phyloP scores from a whole-genome alignment of 192 early-diverging fungal species.

The Gonapodya sp. region DNA sequence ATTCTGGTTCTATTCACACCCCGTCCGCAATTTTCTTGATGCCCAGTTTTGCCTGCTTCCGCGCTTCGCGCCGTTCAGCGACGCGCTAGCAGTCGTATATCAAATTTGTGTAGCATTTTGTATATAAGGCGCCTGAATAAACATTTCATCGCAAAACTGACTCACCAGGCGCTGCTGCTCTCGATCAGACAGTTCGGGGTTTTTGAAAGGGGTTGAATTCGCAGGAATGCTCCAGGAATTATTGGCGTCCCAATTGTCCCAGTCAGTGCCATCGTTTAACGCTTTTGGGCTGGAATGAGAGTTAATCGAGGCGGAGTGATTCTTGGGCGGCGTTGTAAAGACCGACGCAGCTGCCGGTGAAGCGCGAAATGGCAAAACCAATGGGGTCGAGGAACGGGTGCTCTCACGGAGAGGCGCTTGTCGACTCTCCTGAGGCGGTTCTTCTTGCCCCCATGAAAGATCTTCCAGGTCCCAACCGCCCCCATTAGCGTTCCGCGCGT shows the following conservation, averaged over 20 bases:
- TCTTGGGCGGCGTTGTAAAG: conserved; percentile 15
- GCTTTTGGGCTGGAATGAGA: neutral
- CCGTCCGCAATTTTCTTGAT: neutral
- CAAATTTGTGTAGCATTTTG: neutral
- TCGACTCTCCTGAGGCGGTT: neutral
- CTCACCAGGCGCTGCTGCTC: neutral
- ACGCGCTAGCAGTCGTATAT: neutral
- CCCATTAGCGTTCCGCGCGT: neutral
- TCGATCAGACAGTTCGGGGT: neutral
- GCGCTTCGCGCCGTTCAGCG: neutral
- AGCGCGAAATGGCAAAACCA: neutral
- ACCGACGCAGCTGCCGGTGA: neutral
- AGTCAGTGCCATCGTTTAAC: neutral
- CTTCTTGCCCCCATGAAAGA: neutral
- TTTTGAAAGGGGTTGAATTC: too few relatives aligned
- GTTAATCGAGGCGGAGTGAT: conserved; percentile 13
- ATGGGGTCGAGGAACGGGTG: neutral
- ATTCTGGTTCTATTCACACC: too few relatives aligned
- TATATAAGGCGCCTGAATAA: too few relatives aligned
- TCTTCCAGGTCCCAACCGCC: neutral
- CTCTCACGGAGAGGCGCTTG: neutral
- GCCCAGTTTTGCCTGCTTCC: neutral
- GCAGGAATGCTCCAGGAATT: neutral
- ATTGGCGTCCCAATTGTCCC: neutral
- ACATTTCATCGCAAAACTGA: neutral